Evolutionary conservation across 306 rosid genomes (phyloP), one percentile per base, ranked within the genome.

Genomic region (Lithocarpus polystachyus): DNA sequence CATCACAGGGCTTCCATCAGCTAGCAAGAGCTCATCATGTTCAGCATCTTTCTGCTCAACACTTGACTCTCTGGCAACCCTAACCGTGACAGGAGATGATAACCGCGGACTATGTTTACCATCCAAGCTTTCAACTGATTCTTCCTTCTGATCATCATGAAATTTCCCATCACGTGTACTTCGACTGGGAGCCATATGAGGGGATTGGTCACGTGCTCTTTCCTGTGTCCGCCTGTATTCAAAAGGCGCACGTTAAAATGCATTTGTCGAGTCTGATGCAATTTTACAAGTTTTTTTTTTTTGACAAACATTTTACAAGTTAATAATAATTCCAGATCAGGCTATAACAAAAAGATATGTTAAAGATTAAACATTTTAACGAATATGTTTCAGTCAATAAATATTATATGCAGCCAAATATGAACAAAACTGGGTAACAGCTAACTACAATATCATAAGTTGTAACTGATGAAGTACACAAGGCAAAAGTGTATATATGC

Each of bases 121-220:
- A 68, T 89, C 94, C 86, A 93, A 75, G 85, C 94, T 93, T 81
- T 84, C 99, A 61, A 76, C 85, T 11, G 97, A 96, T 45, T 80
- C 96, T 87, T 91, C 97, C 64, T 88, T 88, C 69, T 64, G 45
- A 84, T 77, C 79, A 75, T 84, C 87, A 29, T 62, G 70, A 60
- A 70, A 76, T 68, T 79, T 82, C 72, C 77, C 48, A 55, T 91
- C 95, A 73, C 23, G 57, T 15, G 60, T 26, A 84, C 45, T 76
- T 79, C 22, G 86, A 67, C 74, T 68, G 75, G 91, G 87, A 80
- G 84, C 55, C 72, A 80, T 40, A 75, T 59, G 83, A 56, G 92
- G 94, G 77, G 96, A 92, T 75, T 80, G 84, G 40, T 80, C 87
- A 57, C 1, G 73, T 76, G 77, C 84, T 72, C 87, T 87, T 75